Percentiles rank a stretch among this genome's conserved stretches.
Conservation (phyloP, 495 filamentous ascomycete genomes). For the Penicillium longicatenatum region DNA sequence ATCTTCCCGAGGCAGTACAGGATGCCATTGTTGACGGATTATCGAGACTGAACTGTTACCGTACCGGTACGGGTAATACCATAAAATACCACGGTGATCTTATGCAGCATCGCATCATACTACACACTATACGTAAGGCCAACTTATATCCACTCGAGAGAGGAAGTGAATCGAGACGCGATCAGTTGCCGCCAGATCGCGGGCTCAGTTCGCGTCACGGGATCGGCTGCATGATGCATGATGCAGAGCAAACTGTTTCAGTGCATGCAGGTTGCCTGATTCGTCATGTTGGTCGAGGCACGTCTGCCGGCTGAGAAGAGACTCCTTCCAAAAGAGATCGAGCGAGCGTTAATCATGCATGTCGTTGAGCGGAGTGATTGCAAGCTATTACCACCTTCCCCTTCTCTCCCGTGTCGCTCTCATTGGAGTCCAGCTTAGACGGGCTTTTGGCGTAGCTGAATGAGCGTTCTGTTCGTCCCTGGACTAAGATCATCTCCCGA, state of each 20-base stretch:
- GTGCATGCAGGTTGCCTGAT: slow-evolving; percentile 21
- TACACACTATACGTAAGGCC: not conserved
- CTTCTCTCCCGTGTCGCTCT: not conserved
- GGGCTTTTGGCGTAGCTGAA: not conserved
- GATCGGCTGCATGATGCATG: slow-evolving; percentile 21
- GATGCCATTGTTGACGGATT: no score
- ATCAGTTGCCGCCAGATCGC: slow-evolving; percentile 12
- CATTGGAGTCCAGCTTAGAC: not conserved
- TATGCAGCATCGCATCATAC: not conserved
- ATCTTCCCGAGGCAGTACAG: slow-evolving; percentile 2
- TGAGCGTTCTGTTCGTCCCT: not conserved
- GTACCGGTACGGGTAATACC: not conserved
- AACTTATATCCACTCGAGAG: not conserved
- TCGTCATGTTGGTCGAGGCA: not conserved
- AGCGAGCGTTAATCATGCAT: slow-evolving; percentile 1
- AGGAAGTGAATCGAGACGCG: not conserved
- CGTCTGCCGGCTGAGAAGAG: not conserved
- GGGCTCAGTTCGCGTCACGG: slow-evolving; percentile 12
- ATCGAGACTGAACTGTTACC: no score
- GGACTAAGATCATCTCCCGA: slow-evolving; percentile 1
- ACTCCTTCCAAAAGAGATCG: slow-evolving; percentile 8
- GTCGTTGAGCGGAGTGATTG: not conserved
- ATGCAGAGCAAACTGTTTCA: slow-evolving; percentile 19
- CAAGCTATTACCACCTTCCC: not conserved
- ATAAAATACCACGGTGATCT: not conserved